Base-by-base conservation (phyloP, 2,329 filamentous ascomycete species). In the Pseudocercospora fijiensis region DNA sequence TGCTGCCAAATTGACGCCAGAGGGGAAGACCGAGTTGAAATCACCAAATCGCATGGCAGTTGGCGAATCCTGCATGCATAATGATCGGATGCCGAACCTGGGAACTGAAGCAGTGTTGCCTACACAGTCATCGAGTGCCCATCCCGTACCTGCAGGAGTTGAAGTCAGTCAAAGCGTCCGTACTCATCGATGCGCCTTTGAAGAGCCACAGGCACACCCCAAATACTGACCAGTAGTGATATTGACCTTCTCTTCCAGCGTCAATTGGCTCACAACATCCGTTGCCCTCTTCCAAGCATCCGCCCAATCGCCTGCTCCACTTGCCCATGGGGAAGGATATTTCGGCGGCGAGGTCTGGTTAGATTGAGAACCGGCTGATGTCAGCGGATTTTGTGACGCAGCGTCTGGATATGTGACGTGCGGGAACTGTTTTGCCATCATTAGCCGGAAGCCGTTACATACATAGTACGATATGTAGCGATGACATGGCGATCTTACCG, bases 291-390 rank as follows among this genome's bases (percentile, higher is more conserved):
- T 79, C 71, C 96, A 93, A 41, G 92, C 91, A 9, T 86, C 84
- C 61, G 85, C 83, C 92, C 92, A 96, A 53, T 84, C 80, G 7
- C 90, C 90, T 4, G 84, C 75, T 22, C 90, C 89, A 66, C 90
- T 85, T 79, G 89, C 88, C 91, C 92, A 96, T 80, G 92, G 92
- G 28, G 91, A 93, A 1, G 92, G 92, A 73, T 96, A 96, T 73
- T 84, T 85, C 2, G 91, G 90, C 47, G 85, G 85, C 28, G 85
- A 87, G 56, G 75, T 75, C 60, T 75, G 72, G 57, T 70, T 70
- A 10, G 69, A 74, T 43, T 71, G 65, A 8, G 73, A 71, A 22
- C 73, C 75, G 18, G 66, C 68, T 10, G 67, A 67, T n/a, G 72
- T 68, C 33, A 67, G 66, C 3, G 73, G 65, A 22, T 67, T 59